phyloP scores from a whole-genome alignment of 495 filamentous ascomycete genomes.

The Aspergillus mulundensis region DNA sequence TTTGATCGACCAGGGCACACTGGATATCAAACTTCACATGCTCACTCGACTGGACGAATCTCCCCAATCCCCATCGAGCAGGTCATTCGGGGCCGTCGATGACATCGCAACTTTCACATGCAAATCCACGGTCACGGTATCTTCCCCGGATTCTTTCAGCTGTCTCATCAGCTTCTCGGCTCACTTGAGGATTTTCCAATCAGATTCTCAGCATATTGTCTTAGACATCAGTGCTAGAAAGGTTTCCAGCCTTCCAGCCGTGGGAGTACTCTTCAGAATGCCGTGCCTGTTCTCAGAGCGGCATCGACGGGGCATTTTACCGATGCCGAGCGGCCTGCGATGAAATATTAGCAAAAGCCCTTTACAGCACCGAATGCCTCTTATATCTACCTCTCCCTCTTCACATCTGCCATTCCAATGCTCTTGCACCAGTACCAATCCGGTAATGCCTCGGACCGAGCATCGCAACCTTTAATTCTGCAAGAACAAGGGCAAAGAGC shows the following conservation, averaged over 20 bases:
- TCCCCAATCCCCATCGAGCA: background rate
- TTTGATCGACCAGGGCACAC: background rate
- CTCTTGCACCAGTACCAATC: background rate
- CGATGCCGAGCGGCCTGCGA: background rate
- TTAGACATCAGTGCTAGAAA: too few relatives aligned
- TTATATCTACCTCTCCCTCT: background rate
- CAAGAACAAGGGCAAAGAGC: background rate
- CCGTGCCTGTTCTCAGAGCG: background rate
- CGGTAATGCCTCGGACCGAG: slow-evolving; percentile 7
- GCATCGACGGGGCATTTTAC: background rate
- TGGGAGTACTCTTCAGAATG: too few relatives aligned
- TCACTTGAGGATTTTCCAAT: too few relatives aligned
- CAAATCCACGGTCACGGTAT: background rate
- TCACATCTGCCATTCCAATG: background rate
- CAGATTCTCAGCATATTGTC: too few relatives aligned
- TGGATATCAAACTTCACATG: slow-evolving; percentile 4
- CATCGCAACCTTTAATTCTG: background rate
- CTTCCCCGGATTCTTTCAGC: background rate
- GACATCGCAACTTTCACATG: slow-evolving; percentile 16
- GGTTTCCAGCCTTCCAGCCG: too few relatives aligned
- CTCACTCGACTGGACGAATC: background rate
- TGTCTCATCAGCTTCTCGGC: background rate
- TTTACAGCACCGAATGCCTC: background rate
- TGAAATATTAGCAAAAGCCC: too few relatives aligned
- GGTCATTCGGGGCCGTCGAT: slow-evolving; percentile 4